Evolutionary conservation across 1,284 basidiomycete species (phyloP).

Genomic region (Pseudozyma thailandica): DNA sequence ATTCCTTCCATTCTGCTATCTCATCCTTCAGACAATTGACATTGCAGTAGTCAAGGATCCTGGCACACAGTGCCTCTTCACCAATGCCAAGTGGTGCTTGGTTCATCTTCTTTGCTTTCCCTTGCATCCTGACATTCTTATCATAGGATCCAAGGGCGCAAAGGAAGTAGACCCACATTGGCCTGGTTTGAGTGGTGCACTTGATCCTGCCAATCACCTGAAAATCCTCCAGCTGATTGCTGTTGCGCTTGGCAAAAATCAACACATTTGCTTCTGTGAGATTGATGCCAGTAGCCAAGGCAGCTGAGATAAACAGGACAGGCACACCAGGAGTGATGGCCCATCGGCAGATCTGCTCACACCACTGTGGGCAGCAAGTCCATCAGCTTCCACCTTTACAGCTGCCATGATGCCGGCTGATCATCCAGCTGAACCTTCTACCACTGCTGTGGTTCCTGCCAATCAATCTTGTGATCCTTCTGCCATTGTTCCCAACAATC

Average conservation of each 20-base stretch:
- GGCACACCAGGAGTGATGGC: background rate
- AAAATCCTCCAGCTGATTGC: background rate
- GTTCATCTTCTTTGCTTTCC: background rate
- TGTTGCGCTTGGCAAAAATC: background rate
- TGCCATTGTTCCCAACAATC: too few relatives aligned
- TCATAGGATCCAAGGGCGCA: background rate
- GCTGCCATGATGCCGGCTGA: too few relatives aligned
- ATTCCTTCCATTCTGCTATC: too few relatives aligned
- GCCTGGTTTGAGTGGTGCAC: background rate
- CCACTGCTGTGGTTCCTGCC: too few relatives aligned
- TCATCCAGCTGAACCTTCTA: too few relatives aligned
- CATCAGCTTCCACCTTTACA: too few relatives aligned
- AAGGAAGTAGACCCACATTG: background rate
- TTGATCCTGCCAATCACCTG: background rate
- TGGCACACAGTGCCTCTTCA: background rate
- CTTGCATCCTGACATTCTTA: background rate
- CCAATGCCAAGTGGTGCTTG: background rate
- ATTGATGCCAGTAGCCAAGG: background rate
- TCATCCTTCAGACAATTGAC: background rate
- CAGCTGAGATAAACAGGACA: background rate
- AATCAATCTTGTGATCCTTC: too few relatives aligned
- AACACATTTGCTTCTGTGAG: slow-evolving; percentile 2
- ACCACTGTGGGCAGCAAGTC: too few relatives aligned
- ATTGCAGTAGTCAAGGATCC: background rate
- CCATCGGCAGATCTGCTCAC: background rate